Evolutionary conservation across 2,329 filamentous ascomycete genomes (phyloP).

Genomic region (Alternaria viburni): DNA sequence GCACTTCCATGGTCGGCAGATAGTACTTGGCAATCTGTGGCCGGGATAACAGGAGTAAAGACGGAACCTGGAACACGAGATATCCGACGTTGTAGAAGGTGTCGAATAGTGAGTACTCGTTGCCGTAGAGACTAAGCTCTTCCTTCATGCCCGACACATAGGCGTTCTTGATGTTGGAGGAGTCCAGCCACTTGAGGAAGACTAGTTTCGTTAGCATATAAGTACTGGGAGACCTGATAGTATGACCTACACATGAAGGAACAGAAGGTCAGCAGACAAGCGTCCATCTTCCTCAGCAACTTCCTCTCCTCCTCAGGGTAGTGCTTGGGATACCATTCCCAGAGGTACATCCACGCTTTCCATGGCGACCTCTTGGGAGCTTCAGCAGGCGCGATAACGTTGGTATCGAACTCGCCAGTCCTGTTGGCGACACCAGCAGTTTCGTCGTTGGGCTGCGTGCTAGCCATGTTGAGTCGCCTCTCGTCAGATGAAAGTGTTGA

Average conservation of each 20-base stretch:
- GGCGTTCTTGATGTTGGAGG: slow-evolving; percentile 54
- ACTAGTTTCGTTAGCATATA: slow-evolving; percentile 26
- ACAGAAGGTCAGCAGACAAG: slow-evolving; percentile 46
- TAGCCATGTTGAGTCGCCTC: slow-evolving; percentile 15
- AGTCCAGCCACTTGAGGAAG: slow-evolving; percentile 49
- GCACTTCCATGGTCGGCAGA: slow-evolving; percentile 49
- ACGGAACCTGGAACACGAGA: slow-evolving; percentile 49
- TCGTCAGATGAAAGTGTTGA: neutral
- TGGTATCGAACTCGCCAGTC: slow-evolving; percentile 31
- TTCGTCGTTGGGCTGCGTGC: slow-evolving; percentile 31
- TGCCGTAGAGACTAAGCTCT: slow-evolving; percentile 53
- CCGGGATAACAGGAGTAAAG: slow-evolving; percentile 47
- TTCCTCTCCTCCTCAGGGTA: slow-evolving; percentile 45
- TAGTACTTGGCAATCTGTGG: slow-evolving; percentile 46
- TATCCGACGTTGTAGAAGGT: slow-evolving; percentile 56
- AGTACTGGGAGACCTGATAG: no score
- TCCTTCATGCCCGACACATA: slow-evolving; percentile 48
- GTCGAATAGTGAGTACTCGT: slow-evolving; percentile 61
- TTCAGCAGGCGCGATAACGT: slow-evolving; percentile 41
- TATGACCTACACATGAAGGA: slow-evolving; percentile 43
- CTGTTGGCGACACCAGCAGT: slow-evolving; percentile 23
- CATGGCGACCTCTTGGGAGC: slow-evolving; percentile 46
- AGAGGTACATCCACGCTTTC: slow-evolving; percentile 48
- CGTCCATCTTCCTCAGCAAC: slow-evolving; percentile 45
- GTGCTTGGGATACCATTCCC: slow-evolving; percentile 48